A percentile compares a stretch with the other conserved stretches of the same genome.
Conservation (phyloP, 768 basidiomycete species). For the Podaxis mareebaensis region DNA sequence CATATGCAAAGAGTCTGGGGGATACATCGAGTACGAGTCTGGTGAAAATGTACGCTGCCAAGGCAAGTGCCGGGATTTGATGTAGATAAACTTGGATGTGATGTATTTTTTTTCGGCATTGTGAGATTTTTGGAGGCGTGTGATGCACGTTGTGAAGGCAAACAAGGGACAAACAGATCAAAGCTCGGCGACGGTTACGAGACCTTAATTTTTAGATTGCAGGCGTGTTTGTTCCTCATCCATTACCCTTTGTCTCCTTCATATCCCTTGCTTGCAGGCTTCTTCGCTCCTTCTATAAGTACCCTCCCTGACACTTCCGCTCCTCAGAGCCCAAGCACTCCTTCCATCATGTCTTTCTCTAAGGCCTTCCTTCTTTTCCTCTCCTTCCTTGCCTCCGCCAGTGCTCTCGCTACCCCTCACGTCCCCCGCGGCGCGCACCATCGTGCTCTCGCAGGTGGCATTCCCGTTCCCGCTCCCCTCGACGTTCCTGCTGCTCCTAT, state of each 20-base stretch:
- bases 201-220: neutral
- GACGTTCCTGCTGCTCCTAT: conserved; percentile 22
- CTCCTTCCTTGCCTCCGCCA: conserved; percentile 39
- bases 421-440: conserved; percentile 39
- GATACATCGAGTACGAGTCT: conserved; percentile 61
- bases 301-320: conserved; percentile 11
- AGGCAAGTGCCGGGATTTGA: conserved; percentile 24
- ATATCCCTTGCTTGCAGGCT: neutral
- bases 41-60: conserved; percentile 84
- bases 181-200: neutral
- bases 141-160: conserved; percentile 14
- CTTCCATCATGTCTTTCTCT: conserved; percentile 38
- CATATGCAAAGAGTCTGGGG: conserved; percentile 75
- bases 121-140: neutral
- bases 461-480: conserved; percentile 32
- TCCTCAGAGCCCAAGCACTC: conserved; percentile 11
- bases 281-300: conserved; percentile 9
- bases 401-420: conserved; percentile 44
- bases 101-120: neutral
- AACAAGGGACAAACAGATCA: conserved; percentile 13
- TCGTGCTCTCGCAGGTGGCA: conserved; percentile 45
- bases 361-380: conserved; percentile 45
- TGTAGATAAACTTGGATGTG: neutral
- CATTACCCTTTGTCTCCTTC: neutral
- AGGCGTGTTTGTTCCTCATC: neutral